Conservation (phyloP, 192 early-diverging fungal species). For the Globomyces pollinis-pini region DNA sequence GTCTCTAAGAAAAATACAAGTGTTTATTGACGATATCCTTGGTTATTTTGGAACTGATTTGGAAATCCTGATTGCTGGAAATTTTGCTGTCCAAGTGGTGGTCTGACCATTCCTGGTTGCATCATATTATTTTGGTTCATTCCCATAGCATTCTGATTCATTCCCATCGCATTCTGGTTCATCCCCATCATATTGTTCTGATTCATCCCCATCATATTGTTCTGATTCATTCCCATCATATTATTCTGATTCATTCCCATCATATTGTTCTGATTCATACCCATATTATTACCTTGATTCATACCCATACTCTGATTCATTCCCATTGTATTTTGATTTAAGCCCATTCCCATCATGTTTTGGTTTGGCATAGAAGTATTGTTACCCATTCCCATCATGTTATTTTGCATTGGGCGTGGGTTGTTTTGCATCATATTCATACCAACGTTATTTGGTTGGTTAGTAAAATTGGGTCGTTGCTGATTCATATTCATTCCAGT, state of each 20-base stretch:
- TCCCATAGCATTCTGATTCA: no score
- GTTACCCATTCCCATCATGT: constrained; percentile 1
- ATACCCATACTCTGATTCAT: constrained; percentile 1
- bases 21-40: no score
- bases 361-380: neutral
- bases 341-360: neutral
- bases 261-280: neutral
- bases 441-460: neutral
- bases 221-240: neutral
- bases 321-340: neutral
- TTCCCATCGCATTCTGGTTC: no score
- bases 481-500: neutral
- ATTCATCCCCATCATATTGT: no score
- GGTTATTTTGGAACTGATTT: no score
- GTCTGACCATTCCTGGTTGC: no score
- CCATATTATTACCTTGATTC: neutral
- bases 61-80: no score
- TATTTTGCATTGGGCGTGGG: neutral
- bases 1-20: no score
- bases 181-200: no score
- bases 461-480: neutral
- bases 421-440: neutral
- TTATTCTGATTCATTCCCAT: neutral
- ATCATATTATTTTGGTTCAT: no score
- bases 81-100: no score